Conservation (phyloP, 352 stramenopile species). For the Thraustochytrium sp. region DNA sequence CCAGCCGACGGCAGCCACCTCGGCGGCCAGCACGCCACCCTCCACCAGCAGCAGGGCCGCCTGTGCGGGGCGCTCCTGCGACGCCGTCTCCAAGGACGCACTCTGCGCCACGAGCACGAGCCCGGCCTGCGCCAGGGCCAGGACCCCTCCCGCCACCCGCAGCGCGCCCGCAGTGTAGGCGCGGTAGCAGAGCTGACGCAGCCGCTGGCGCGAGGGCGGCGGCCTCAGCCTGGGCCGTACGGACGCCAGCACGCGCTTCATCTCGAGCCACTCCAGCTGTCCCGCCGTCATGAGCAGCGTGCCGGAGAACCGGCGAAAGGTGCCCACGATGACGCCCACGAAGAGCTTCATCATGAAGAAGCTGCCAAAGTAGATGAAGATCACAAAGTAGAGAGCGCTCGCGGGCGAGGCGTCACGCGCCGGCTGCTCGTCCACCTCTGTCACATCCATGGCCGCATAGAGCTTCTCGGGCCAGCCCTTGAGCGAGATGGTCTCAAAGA, state of each 20-base stretch:
- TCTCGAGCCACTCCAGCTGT: slow-evolving; percentile 36
- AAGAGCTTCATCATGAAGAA: slow-evolving; percentile 65
- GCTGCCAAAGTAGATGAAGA: slow-evolving; percentile 66
- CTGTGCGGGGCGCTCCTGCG: no score
- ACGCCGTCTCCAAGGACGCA: no score
- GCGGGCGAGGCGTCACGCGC: slow-evolving; percentile 66
- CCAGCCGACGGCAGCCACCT: no score
- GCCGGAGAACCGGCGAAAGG: slow-evolving; percentile 18
- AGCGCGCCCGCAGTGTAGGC: background rate
- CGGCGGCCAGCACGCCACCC: no score
- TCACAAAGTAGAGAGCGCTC: slow-evolving; percentile 54
- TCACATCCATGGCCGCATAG: slow-evolving; percentile 70
- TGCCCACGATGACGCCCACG: slow-evolving; percentile 36
- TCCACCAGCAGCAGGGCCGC: no score
- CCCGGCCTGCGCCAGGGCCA: background rate
- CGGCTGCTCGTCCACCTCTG: slow-evolving; percentile 63
- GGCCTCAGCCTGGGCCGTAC: background rate
- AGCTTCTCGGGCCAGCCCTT: slow-evolving; percentile 74
- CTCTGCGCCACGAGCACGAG: background rate
- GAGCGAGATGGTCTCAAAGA: slow-evolving; percentile 71
- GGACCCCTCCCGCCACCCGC: background rate
- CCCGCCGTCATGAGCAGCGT: background rate
- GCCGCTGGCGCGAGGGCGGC: background rate
- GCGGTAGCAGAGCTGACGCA: background rate
- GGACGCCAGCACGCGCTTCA: slow-evolving; percentile 30